Base-by-base conservation (phyloP, 495 filamentous ascomycete species). In the Haplographium delicatum region DNA sequence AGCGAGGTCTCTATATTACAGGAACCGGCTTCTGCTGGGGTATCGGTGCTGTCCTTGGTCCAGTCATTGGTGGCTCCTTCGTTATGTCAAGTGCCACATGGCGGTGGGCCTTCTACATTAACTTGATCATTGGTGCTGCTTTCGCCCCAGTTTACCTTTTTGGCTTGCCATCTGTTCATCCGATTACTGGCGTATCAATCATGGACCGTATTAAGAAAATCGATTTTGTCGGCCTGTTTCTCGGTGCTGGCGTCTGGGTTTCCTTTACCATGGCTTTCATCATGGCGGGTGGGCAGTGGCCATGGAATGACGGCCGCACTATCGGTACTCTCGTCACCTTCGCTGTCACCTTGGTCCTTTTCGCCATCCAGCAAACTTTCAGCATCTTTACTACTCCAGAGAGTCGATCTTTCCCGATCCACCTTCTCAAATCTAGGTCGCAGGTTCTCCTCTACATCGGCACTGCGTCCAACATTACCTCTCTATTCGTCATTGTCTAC, bases 281-380 rank as follows among this genome's bases (percentile, higher is more conserved):
- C 28, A 79, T 80, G 16, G 76, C 75, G 24, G 79, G 76, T 5
- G 52, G 62, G 15, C 43, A 66, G 3, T 81, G 64, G 42, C 49
- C 51, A 11, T 80, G 75, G 74, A 52, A 61, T 18, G 60, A 60
- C 31, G 65, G 59, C 2, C 62, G 61, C n/a, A 72, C 71, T 9
- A 79, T 84, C 35, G 65, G 56, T 0, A 56, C 77, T 0, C 75
- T 72, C 41, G 67, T 72, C 9, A 58, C 67, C 5, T 68, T 63
- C 16, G 71, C 64, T 5, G 61, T 78, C 1, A 47, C 78, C 8
- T 64, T 74, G 30, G 58, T 79, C 44, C 5, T 65, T 6, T 76
- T 77, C 40, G 61, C 46, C 2, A 23, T 71, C 1, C 70, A 73
- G 40, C 75, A 82, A 59, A 50, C 55, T 16, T 79, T 72, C 47